Percentiles rank a stretch among this genome's conserved stretches.
Evolutionary conservation across 169 alveolate genomes (phyloP).

Genomic region (Cryptosporidium parvum): DNA sequence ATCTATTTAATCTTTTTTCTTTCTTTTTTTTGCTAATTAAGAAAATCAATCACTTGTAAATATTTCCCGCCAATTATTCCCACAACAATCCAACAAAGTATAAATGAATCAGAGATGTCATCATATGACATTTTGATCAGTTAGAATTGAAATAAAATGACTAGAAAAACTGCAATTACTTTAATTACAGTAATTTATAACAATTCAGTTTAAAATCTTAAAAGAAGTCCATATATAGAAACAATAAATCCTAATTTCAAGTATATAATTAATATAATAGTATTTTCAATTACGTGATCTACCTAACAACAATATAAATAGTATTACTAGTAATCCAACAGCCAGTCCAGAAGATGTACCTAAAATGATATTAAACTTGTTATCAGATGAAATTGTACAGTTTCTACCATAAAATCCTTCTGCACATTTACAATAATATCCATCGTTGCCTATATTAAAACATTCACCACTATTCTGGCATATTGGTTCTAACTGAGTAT

Average conservation of each 20-base stretch:
- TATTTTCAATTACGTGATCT: conserved; percentile 7
- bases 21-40: too few species aligned
- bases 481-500: conserved; percentile 8
- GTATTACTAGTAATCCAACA: conserved; percentile 10
- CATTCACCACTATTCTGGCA: conserved; percentile 67
- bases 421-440: conserved; percentile 44
- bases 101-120: neutral
- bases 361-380: conserved; percentile 38
- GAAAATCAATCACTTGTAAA: neutral
- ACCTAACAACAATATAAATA: conserved; percentile 7
- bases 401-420: conserved; percentile 60
- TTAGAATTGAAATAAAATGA: too few species aligned
- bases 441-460: conserved; percentile 33
- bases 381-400: conserved; percentile 52
- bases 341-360: conserved; percentile 50
- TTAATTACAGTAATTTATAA: too few species aligned
- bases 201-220: neutral
- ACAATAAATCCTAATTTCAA: neutral
- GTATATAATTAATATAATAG: neutral
- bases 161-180: neutral
- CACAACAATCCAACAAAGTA: too few species aligned
- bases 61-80: neutral
- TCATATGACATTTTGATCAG: neutral
- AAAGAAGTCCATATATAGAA: neutral
- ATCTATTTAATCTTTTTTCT: neutral